Evolutionary conservation across 2,329 filamentous ascomycete species (phyloP).

Genomic region (Sarocladium brachiariae): DNA sequence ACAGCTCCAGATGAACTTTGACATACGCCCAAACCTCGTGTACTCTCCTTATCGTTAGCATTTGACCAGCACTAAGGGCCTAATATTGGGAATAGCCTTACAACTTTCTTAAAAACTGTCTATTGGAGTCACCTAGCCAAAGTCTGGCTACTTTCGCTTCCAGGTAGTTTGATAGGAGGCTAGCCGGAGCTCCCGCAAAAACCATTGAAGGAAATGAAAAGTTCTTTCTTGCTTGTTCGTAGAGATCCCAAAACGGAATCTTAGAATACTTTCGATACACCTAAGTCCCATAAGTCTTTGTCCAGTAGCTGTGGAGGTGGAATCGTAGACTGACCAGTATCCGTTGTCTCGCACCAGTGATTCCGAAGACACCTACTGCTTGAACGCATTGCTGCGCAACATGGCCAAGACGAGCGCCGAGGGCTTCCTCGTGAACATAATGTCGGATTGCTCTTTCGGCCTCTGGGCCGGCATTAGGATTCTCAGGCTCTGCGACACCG

Average conservation of each 20-base stretch:
- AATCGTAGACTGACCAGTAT: conserved; percentile 37
- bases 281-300: conserved; percentile 24
- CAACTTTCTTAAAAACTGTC: not conserved
- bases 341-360: conserved; percentile 46
- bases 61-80: too few relatives aligned
- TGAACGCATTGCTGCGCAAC: conserved; percentile 26
- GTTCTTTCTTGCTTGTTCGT: conserved; percentile 18
- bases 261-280: conserved; percentile 44
- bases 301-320: not conserved
- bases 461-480: conserved; percentile 30
- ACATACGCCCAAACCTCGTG: conserved; percentile 34
- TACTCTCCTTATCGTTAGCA: conserved; percentile 17
- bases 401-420: conserved; percentile 34
- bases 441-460: conserved; percentile 36
- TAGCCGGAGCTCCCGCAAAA: conserved; percentile 26
- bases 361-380: conserved; percentile 42
- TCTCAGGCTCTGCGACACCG: conserved; percentile 54
- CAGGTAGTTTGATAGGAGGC: conserved; percentile 21
- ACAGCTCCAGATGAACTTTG: conserved; percentile 44
- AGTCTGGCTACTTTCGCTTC: conserved; percentile 20
- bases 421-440: conserved; percentile 38
- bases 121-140: conserved; percentile 15
- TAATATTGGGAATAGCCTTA: too few relatives aligned
- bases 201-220: conserved; percentile 25
- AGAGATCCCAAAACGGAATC: conserved; percentile 41